Conservation (phyloP, 306 rosid species). For the Cucurbita pepo region DNA sequence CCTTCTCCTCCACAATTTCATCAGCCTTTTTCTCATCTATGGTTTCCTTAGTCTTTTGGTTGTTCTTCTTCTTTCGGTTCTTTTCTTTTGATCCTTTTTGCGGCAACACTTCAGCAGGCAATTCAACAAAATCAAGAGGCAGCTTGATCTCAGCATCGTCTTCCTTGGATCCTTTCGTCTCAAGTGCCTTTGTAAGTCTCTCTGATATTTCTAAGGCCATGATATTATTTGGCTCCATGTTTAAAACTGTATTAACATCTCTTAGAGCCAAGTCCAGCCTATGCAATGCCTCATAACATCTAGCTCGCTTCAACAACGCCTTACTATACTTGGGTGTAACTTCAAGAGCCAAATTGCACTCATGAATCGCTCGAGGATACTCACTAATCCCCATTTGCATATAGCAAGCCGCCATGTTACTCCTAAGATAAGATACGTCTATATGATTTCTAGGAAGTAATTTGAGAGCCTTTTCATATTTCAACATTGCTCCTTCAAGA, state of each 20-base stretch:
- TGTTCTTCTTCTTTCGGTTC: constrained; percentile 46
- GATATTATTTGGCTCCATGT: constrained; percentile 57
- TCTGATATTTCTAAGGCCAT: constrained; percentile 71
- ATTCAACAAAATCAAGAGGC: constrained; percentile 64
- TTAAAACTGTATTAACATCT: constrained; percentile 53
- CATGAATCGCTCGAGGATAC: constrained; percentile 75
- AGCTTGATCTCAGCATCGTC: constrained; percentile 42
- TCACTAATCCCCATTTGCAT: constrained; percentile 87
- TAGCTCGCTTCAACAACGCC: constrained; percentile 84
- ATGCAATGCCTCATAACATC: constrained; percentile 79
- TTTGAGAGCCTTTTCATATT: constrained; percentile 69
- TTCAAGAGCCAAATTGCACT: constrained; percentile 79
- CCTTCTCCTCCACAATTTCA: constrained; percentile 10
- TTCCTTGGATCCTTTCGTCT: constrained; percentile 49
- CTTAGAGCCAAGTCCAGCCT: constrained; percentile 69
- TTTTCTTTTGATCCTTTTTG: constrained; percentile 37
- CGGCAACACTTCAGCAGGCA: constrained; percentile 12
- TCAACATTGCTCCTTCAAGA: constrained; percentile 57
- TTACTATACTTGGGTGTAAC: constrained; percentile 68
- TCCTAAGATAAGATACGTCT: constrained; percentile 69
- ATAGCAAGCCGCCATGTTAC: constrained; percentile 84
- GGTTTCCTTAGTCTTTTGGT: constrained; percentile 12
- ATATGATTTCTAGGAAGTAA: constrained; percentile 65
- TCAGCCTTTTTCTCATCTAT: constrained; percentile 1
- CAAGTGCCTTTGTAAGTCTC: constrained; percentile 47